Evolutionary conservation across 2,329 filamentous ascomycete species (phyloP), one percentile per base, ranked within the genome.

Genomic region (Aspergillus fijiensis): DNA sequence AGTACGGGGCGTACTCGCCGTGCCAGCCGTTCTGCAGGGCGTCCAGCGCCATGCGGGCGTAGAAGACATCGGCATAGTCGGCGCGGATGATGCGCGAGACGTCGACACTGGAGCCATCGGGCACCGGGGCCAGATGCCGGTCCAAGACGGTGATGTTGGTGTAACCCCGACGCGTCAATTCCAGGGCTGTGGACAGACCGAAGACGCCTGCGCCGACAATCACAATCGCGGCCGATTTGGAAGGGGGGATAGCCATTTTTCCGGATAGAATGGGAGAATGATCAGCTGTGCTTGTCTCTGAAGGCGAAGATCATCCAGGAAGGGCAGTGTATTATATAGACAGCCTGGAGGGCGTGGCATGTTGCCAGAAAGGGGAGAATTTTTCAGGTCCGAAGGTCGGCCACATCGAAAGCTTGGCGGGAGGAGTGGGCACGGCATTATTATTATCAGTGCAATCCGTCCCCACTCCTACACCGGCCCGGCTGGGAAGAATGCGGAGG

Each of bases 41-140:
- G 39, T 85, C 80, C 19, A 85, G 82, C 21, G 89, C 92, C 50
- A 98, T 85, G 16, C 81, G 79, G 5, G 91, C 85, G 76, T 98
- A 98, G 23, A 87, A 84, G 0, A 85, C 79, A 70, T 94, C 87
- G 5, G 90, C 88, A 72, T 98, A 98, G 81, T 98, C 94, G 42
- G 88, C 82, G 35, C 86, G 82, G 53, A 88, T 80, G 65, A 88
- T 87, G 58, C 86, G 84, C 23, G 83, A 86, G 50, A 80, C 80
- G 71, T 88, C 86, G 62, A 87, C 82, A 63, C 82, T 85, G 11
- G 84, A 83, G 57, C 82, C 84, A 68, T 87, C 82, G 2, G 83
- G 81, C 83, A 79, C 62, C 75, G 76, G 65, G 84, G 82, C 35
- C 84, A 73, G 12, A 84, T 83, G 79, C 62, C 75, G 76, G 65